Evolutionary conservation across 495 filamentous ascomycete species (phyloP).

Genomic region (Tuber umbilicatum): DNA sequence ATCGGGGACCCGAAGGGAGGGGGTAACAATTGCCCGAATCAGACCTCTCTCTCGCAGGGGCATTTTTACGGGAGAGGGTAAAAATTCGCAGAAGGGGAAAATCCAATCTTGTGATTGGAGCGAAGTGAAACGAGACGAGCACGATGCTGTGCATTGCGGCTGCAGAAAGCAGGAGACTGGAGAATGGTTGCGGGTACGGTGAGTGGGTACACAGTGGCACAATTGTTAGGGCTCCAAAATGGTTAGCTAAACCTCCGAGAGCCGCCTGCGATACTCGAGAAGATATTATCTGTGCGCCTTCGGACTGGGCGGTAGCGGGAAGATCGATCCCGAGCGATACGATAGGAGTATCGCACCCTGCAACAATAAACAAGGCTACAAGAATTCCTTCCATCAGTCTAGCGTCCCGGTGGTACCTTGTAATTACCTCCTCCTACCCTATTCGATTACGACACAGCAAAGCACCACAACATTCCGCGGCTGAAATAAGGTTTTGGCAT

Average conservation of each 20-base stretch:
- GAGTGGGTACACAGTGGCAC: neutral
- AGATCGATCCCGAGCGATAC: neutral
- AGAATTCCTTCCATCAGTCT: neutral
- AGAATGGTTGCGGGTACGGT: no score
- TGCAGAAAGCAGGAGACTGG: neutral
- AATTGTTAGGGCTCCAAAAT: neutral
- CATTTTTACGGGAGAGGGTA: neutral
- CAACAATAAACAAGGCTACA: neutral
- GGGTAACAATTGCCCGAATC: neutral
- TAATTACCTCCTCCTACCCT: no score
- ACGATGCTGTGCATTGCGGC: neutral
- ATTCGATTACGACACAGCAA: no score
- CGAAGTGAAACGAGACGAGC: neutral
- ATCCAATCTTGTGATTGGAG: neutral
- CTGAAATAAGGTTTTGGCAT: slow-evolving; percentile 2
- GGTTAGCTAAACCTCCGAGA: neutral
- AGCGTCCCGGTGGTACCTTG: neutral
- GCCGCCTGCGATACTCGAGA: neutral
- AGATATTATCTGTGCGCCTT: neutral
- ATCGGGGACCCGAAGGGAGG: neutral
- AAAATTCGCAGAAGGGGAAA: neutral
- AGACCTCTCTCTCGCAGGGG: neutral
- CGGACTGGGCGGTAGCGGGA: neutral
- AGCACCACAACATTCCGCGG: no score
- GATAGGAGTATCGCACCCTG: no score